Conservation (phyloP, 441 rosid species). For the Melastoma candidum region DNA sequence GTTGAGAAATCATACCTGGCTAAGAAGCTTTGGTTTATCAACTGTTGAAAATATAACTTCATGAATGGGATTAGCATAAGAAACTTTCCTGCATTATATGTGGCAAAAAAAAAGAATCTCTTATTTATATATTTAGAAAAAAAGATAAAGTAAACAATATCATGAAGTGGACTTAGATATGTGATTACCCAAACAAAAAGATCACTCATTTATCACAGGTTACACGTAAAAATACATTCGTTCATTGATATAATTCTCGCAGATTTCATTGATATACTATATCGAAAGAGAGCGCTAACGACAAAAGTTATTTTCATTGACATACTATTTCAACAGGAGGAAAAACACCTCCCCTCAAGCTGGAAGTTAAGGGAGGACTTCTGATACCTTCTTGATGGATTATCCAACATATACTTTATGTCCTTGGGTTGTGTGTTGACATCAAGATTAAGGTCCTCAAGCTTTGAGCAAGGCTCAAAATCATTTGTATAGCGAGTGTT, state of each 20-base stretch:
- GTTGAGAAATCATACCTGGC: slow-evolving; percentile 40
- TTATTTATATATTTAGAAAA: neutral
- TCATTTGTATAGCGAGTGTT: slow-evolving; percentile 35
- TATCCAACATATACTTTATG: slow-evolving; percentile 19
- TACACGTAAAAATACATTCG: too few species aligned
- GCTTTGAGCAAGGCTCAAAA: slow-evolving; percentile 69
- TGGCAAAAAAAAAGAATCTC: slow-evolving; percentile 2
- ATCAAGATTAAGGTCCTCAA: slow-evolving; percentile 66
- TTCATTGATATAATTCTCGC: too few species aligned
- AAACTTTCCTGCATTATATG: slow-evolving; percentile 39
- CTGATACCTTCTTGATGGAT: slow-evolving; percentile 38
- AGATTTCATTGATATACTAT: neutral
- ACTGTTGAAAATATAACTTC: slow-evolving; percentile 66
- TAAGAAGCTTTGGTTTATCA: slow-evolving; percentile 76
- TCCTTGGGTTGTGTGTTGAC: slow-evolving; percentile 38
- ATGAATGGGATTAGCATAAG: slow-evolving; percentile 32
- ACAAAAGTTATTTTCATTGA: neutral
- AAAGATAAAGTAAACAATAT: too few species aligned
- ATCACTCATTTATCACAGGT: too few species aligned
- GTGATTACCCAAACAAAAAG: slow-evolving; percentile 5
- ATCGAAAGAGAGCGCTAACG: neutral
- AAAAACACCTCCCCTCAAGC: neutral
- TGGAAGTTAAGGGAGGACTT: neutral
- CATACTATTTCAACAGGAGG: neutral
- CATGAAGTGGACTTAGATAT: too few species aligned